Conservation (phyloP, 2,329 filamentous ascomycete genomes). For the Penicillium corylophilum region DNA sequence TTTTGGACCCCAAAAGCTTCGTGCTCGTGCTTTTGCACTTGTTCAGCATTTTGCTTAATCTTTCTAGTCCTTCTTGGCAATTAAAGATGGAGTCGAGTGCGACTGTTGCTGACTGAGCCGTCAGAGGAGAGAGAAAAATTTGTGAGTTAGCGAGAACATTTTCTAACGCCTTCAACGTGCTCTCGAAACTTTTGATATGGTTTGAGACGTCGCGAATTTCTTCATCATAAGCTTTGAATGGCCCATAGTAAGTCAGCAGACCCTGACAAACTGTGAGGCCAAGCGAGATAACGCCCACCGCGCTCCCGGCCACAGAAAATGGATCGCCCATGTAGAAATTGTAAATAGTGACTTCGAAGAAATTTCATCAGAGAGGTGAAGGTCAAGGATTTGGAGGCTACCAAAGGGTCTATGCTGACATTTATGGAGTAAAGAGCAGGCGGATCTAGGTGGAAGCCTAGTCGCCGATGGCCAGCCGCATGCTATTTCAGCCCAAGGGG, state of each 20-base stretch:
- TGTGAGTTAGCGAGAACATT: conserved; percentile 1
- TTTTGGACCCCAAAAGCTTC: neutral
- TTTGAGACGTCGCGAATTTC: conserved; percentile 5
- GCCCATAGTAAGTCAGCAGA: conserved; percentile 11
- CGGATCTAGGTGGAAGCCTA: too few species aligned
- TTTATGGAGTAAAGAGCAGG: too few species aligned
- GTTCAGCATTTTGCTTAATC: conserved; percentile 1
- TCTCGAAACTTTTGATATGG: conserved; percentile 1
- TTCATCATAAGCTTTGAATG: conserved; percentile 9
- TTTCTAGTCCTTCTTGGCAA: conserved; percentile 5
- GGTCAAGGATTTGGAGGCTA: too few species aligned
- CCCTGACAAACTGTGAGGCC: conserved; percentile 7
- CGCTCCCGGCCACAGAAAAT: conserved; percentile 3
- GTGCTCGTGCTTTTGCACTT: neutral
- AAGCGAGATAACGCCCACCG: conserved; percentile 15
- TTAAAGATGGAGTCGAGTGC: conserved; percentile 4
- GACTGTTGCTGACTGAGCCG: conserved; percentile 5
- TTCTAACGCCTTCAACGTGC: conserved; percentile 8
- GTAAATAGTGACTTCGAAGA: too few species aligned
- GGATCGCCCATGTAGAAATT: conserved; percentile 3
- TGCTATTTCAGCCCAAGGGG: too few species aligned
- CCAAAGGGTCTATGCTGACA: too few species aligned
- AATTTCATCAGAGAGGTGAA: too few species aligned
- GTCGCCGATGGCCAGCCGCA: too few species aligned
- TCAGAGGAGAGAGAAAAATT: neutral